Conservation (phyloP, 495 filamentous ascomycete genomes). For the Penicillium taxi region DNA sequence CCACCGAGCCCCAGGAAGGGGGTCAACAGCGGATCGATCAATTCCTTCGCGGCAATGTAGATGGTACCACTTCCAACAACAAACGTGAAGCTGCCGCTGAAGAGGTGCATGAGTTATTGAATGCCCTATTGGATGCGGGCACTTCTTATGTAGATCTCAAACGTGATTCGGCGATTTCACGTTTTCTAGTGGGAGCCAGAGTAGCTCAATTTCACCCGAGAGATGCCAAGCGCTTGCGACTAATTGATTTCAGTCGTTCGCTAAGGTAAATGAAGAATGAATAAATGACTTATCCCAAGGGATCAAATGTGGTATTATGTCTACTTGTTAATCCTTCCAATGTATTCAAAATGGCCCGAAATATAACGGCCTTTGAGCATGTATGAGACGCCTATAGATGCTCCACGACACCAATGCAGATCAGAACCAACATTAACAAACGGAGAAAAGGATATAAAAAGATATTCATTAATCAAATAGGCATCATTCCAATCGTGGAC, state of each 20-base stretch:
- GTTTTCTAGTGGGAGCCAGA: conserved; percentile 77
- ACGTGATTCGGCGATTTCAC: conserved; percentile 71
- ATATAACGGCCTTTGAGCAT: not conserved
- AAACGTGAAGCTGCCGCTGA: conserved; percentile 57
- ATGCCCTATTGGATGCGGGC: conserved; percentile 54
- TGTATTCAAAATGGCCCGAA: not conserved
- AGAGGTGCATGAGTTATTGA: conserved; percentile 60
- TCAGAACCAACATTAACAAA: conserved; percentile 13
- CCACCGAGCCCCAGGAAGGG: conserved; percentile 26
- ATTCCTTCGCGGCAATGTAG: conserved; percentile 49
- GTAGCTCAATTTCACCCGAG: conserved; percentile 81
- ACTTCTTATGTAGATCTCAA: conserved; percentile 59
- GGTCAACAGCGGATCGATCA: conserved; percentile 67
- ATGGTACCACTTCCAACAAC: conserved; percentile 28
- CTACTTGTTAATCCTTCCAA: conserved; percentile 11
- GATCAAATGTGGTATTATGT: conserved; percentile 12
- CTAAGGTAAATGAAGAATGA: conserved; percentile 48
- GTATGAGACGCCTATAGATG: conserved; percentile 19
- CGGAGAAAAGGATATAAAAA: conserved; percentile 8
- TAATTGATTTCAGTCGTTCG: conserved; percentile 79
- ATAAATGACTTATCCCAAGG: not conserved
- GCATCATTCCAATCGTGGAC: conserved; percentile 42
- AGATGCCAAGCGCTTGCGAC: conserved; percentile 64
- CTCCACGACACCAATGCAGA: conserved; percentile 13
- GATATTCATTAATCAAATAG: conserved; percentile 26